Conservation (phyloP, 2,329 filamentous ascomycete species). For the Penicillium sp. region DNA sequence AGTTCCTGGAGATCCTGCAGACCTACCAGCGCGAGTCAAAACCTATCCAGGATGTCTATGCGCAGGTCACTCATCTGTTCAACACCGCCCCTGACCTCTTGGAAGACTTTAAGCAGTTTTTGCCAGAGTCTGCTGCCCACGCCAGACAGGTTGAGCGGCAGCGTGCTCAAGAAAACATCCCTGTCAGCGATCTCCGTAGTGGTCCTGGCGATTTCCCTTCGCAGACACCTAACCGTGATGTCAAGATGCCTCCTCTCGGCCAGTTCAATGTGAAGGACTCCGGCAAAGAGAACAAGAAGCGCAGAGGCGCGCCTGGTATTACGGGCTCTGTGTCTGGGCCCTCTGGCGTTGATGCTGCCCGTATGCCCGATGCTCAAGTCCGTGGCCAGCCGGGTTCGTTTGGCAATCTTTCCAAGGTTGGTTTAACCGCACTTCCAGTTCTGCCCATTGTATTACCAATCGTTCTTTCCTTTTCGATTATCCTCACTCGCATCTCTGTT, state of each 20-base stretch:
- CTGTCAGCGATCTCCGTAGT: conserved; percentile 61
- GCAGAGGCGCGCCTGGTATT: conserved; percentile 58
- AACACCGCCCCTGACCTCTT: conserved; percentile 89
- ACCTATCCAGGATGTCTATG: conserved; percentile 96
- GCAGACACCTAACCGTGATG: conserved; percentile 52
- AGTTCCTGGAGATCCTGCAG: conserved; percentile 96
- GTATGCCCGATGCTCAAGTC: conserved; percentile 34
- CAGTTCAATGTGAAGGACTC: conserved; percentile 87
- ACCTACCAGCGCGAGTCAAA: conserved; percentile 98
- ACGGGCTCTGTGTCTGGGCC: conserved; percentile 36
- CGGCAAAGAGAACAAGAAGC: conserved; percentile 87
- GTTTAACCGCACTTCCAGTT: conserved; percentile 15
- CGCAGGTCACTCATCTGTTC: conserved; percentile 92
- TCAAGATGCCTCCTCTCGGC: conserved; percentile 85
- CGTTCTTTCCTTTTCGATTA: neutral
- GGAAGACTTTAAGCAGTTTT: conserved; percentile 97
- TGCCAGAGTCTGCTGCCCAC: conserved; percentile 81
- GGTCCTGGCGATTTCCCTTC: conserved; percentile 49
- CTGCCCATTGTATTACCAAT: neutral
- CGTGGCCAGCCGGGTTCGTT: conserved; percentile 39
- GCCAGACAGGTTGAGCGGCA: conserved; percentile 63
- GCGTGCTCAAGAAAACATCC: conserved; percentile 62
- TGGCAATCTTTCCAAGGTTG: conserved; percentile 53
- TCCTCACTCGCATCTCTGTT: neutral
- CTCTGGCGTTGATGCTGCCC: conserved; percentile 30